Base-by-base conservation (phyloP, 306 rosid species). In the Carpinus viminea region DNA sequence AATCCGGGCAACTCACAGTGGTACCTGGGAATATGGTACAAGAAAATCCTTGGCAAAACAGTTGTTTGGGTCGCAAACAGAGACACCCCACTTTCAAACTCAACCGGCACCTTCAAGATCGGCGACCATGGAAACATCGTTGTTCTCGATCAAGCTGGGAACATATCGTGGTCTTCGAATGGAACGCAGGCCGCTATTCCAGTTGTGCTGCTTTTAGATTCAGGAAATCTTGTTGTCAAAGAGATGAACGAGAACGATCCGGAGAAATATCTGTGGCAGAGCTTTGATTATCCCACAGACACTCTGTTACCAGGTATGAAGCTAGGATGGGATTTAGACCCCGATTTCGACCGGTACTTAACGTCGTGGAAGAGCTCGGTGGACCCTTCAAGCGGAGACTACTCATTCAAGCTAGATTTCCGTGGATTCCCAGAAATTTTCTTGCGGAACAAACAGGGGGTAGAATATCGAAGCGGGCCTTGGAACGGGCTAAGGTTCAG, bases 1-100 rank as follows among this genome's bases (percentile, higher is more conserved):
- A 0, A 52, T 0, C 74, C 77, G 0, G 45, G 62, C 31, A 64
- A 43, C 26, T 80, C 93, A 17, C 74, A 73, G 3, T 86, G 81
- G 81, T 93, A 84, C 75, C 76, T 93, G n/a, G 97, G 92, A 18
- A 81, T 89, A 20, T 75, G 98, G 92, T 93, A 93, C 88, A 81
- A 81, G 68, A 83, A 84, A 34, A 84, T 81, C 0, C 16, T 16
- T 0, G 21, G 5, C 0, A 31, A 0, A 66, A 83, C 93, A 8
- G 20, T 76, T 9, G 96, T 88, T 47, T 93, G 98, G 98, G 91
- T 89, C 0, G 98, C 98, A 7, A 93, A 93, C 87, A 87, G 93
- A 84, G 94, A 89, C 84, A 43, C 3, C 45, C 93, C 98, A 12
- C 85, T 91, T 11, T 20, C 66, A 3, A 85, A 82, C 45, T 64